These are phyloP conservation scores for Xylaria multiplex DNA, from an alignment of 2,329 filamentous ascomycete genomes.

Conservation along the genomic window DNA sequence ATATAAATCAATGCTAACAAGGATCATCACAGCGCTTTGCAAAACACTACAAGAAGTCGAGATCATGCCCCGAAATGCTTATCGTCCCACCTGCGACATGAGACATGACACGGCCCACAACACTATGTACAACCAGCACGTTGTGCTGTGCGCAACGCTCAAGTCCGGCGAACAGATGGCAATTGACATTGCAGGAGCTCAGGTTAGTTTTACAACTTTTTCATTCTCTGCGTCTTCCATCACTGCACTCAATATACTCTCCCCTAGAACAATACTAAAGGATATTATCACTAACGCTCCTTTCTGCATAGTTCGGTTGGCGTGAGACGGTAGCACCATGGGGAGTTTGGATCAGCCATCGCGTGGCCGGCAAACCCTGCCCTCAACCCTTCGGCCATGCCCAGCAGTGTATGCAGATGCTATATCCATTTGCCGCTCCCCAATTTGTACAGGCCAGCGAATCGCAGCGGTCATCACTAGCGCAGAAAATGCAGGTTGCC, in stretches of 20 bases:
- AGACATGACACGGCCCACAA: neutral
- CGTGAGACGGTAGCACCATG: conserved; percentile 28
- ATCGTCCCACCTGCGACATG: conserved; percentile 24
- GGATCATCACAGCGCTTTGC: conserved; percentile 18
- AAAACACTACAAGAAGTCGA: conserved; percentile 19
- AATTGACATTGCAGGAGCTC: conserved; percentile 23
- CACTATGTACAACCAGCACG: conserved; percentile 17
- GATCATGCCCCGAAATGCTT: conserved; percentile 17
- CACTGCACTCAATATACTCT: neutral
- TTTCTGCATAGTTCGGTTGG: conserved; percentile 29
- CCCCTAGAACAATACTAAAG: neutral
- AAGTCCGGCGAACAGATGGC: conserved; percentile 28
- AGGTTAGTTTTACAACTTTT: conserved; percentile 21
- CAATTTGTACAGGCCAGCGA: neutral
- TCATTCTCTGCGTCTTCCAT: neutral
- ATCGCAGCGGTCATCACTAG: conserved; percentile 9
- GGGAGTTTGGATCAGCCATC: conserved; percentile 19
- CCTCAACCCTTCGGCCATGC: conserved; percentile 4
- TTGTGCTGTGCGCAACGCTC: conserved; percentile 23
- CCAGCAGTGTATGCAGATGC: neutral
- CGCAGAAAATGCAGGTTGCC: conserved; percentile 23
- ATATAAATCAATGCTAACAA: conserved; percentile 10
- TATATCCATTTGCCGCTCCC: neutral
- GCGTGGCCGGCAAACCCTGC: conserved; percentile 1
- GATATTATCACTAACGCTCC: conserved; percentile 2